These are phyloP conservation scores for Aspergillus nomiae DNA, from an alignment of 2,329 filamentous ascomycete species.

Conservation along the genomic window DNA sequence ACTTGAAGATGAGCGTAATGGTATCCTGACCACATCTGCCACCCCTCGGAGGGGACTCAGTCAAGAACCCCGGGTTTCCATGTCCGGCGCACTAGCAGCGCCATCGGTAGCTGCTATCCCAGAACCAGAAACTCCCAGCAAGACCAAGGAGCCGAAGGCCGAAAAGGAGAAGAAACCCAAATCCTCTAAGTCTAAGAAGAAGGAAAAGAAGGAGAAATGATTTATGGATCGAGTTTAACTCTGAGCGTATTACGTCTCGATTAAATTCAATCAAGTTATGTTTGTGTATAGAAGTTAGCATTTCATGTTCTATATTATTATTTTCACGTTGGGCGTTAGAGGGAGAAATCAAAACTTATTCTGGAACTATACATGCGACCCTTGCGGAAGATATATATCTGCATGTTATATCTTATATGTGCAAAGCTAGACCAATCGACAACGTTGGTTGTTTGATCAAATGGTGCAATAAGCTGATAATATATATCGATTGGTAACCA, in stretches of 20 bases:
- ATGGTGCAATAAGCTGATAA: no score
- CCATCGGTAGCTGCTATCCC: slow-evolving; percentile 10
- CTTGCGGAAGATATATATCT: not conserved
- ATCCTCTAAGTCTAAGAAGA: slow-evolving; percentile 27
- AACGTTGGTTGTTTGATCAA: not conserved
- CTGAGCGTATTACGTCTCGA: not conserved
- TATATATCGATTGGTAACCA: not conserved
- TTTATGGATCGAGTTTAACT: not conserved
- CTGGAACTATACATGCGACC: not conserved
- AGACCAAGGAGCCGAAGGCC: slow-evolving; percentile 20
- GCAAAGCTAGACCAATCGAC: not conserved
- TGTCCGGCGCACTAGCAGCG: slow-evolving; percentile 26
- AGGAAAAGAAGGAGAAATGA: slow-evolving; percentile 23
- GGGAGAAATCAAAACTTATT: slow-evolving; percentile 20
- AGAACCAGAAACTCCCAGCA: slow-evolving; percentile 15
- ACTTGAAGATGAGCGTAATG: slow-evolving; percentile 54
- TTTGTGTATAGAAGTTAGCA: slow-evolving; percentile 11
- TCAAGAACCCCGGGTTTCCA: slow-evolving; percentile 14
- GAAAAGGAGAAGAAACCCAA: slow-evolving; percentile 27
- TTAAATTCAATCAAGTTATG: slow-evolving; percentile 11
- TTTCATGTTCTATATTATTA: slow-evolving; percentile 20
- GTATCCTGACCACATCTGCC: slow-evolving; percentile 36
- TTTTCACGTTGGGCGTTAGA: slow-evolving; percentile 25
- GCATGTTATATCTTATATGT: not conserved
- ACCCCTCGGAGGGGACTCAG: slow-evolving; percentile 18